Base-by-base conservation (phyloP, 352 stramenopile species). In the Globisporangium nagaii region DNA sequence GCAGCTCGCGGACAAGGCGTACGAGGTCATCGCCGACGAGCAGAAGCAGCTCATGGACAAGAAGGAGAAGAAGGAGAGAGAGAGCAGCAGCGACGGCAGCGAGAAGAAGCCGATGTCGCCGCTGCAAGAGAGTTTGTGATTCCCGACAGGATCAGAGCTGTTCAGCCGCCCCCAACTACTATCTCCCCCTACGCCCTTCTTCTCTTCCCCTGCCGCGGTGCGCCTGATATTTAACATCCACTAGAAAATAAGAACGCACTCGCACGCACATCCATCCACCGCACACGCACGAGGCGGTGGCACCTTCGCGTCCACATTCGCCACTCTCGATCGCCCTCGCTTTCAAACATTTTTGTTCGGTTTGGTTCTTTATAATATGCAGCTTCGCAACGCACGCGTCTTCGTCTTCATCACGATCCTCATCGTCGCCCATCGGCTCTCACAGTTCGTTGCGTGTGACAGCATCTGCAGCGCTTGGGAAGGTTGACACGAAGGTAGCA, bases 1-100 rank as follows among this genome's bases (percentile, higher is more conserved):
- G 54, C 75, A 88, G 40, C 54, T 86, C 20, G 72, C 75, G 7
- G 66, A 87, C 43, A 77, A 84, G 60, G 75, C 84, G 35, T 77
- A 83, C 40, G 71, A 84, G 34, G 41, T 77, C 3, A 77, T 86
- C 12, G 63, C 70, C 19, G 76, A 67, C 6, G 77, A 90, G 43
- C 41, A 88, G 22, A 62, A 73, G 56, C 68, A 78, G 40, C 62
- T 84, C 24, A 46, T 79, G 19, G 27, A 48, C 15, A 43, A 19
- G 40, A 35, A 36, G 30, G n/a, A 28, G 28, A 37, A 27, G 10
- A 68, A 66, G 50, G 53, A 56, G 13, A 53, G 27, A 20, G 43
- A 40, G 31, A 22, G 17, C 32, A 42, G 47, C 34, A 46, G 22
- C 30, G 17, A 30, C 31, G 24, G 15, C 15, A 25, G 19, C 22